Evolutionary conservation across 768 basidiomycete genomes (phyloP).

Genomic region (Boletus speciosus): DNA sequence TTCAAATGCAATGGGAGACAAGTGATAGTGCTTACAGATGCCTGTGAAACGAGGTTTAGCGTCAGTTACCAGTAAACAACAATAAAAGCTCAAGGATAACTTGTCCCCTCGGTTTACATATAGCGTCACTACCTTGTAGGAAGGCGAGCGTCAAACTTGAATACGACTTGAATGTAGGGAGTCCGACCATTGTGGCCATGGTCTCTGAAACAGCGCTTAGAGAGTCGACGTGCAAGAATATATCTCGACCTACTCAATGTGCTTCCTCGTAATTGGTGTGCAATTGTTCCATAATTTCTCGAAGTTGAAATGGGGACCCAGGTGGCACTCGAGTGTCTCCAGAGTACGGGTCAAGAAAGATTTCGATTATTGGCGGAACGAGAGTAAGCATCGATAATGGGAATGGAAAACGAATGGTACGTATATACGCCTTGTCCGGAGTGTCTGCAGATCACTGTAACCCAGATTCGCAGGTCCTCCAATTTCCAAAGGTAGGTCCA

Average conservation of each 20-base stretch:
- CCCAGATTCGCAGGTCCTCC: conserved; percentile 22
- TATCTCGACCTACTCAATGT: conserved; percentile 32
- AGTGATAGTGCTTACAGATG: conserved; percentile 13
- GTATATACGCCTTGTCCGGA: conserved; percentile 17
- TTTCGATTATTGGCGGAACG: conserved; percentile 34
- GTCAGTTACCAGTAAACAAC: no score
- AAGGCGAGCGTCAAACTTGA: background rate
- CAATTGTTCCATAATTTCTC: conserved; percentile 39
- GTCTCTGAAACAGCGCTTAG: conserved; percentile 31
- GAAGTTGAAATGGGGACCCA: conserved; percentile 41
- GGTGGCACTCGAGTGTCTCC: conserved; percentile 31
- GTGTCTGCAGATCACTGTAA: conserved; percentile 21
- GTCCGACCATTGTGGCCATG: conserved; percentile 40
- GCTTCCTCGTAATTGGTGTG: conserved; percentile 44
- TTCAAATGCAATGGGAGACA: background rate
- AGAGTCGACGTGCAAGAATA: background rate
- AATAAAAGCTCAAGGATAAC: no score
- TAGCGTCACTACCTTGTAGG: conserved; percentile 36
- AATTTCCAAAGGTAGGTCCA: conserved; percentile 7
- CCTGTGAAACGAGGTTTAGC: conserved; percentile 1
- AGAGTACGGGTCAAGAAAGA: conserved; percentile 39
- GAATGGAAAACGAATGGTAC: conserved; percentile 13
- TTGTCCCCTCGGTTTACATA: conserved; percentile 31
- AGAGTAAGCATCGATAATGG: conserved; percentile 29
- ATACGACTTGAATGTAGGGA: background rate